Evolutionary conservation across 1,284 basidiomycete species (phyloP), one percentile per base, ranked within the genome.

Genomic region (Ustilago cynodontis): DNA sequence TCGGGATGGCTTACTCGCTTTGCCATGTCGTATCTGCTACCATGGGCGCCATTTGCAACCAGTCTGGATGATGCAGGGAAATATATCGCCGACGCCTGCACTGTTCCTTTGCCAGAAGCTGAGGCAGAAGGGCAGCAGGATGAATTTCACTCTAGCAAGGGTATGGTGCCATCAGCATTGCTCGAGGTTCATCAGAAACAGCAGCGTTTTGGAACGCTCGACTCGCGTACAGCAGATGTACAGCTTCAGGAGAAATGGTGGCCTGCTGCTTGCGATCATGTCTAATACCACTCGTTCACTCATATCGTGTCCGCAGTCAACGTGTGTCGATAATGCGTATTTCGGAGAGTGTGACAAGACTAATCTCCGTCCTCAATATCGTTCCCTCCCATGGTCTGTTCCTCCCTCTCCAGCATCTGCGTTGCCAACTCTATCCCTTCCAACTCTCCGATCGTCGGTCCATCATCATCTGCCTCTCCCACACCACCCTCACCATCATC

Each of bases 341-440:
- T 28, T 29, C 14, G 5, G 7, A 16, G 11, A 28, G 47, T 18
- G 22, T 5, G n/a, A 10, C 7, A 22, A 22, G 13, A 45, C 65
- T 60, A 79, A 22, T 79, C 77, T 6, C 67, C 72, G 5, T 78
- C 72, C 20, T 79, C 77, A 39, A 75, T 63, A 35, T 79, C 77
- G 37, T 72, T 76, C 3, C 72, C 72, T 3, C 72, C 72, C 51
- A 62, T 53, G 1, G 68, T 71, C 31, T 70, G 65, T 20, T 65
- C 77, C 28, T 71, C 73, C 31, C 70, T 63, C 39, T 65, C 77
- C 26, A 79, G 53, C 77, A 79, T 79, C 62, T 79, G 77, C 5
- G 77, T 73, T 2, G 77, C 77, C 62, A 79, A 50, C 47, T 73
- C 65, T 20, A 79, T 53, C 7, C 77, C 77, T 22, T 77, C 74